Evolutionary conservation across 2,329 filamentous ascomycete genomes (phyloP), one percentile per base, ranked within the genome.

Genomic region (Pestalotiopsis sp.): DNA sequence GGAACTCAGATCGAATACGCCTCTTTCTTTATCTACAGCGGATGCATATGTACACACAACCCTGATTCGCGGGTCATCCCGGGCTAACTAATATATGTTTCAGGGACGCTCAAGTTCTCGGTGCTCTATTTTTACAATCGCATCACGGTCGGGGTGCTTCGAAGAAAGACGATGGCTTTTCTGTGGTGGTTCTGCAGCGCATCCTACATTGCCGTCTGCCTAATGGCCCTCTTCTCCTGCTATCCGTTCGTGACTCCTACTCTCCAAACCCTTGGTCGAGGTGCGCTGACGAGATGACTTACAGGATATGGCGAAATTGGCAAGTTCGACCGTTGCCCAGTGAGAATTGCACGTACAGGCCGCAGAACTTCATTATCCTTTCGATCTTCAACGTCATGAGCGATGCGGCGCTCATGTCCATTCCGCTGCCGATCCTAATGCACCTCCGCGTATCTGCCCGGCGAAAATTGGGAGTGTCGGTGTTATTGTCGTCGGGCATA

Each of bases 91-190:
- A 2, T 24, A 7, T 1, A 6, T 20, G 7, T 52, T n/a, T 11
- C 24, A 75, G 74, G 74, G 74, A 67, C 70, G 3, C 30, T 76
- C 6, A 76, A 76, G 67, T 74, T 75, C 52, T 71, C 69, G 6
- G 72, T 75, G 0, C 64, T 76, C 3, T 75, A 73, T 68, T 76
- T 76, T 63, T 76, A 75, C 39, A 71, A 70, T 20, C 72, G 75
- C 6, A 65, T 76, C 1, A 75, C 73, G 1, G 65, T 73, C 1
- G 68, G 73, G 35, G 26, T 68, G 4, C 35, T 68, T 7, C 22
- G 66, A 13, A n/a, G 52, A 0, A 73, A 70, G 30, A 73, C 70
- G 0, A 65, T 74, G 10, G 38, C 52, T 0, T 58, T 56, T 17
- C 66, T 76, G 5, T 74, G 71, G 57, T 72, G 69, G 68, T 40